A percentile compares a stretch with the other conserved stretches of the same genome.
These are phyloP conservation scores for Apiospora hydei DNA, from an alignment of 2,329 filamentous ascomycete genomes.

Conservation along the genomic window DNA sequence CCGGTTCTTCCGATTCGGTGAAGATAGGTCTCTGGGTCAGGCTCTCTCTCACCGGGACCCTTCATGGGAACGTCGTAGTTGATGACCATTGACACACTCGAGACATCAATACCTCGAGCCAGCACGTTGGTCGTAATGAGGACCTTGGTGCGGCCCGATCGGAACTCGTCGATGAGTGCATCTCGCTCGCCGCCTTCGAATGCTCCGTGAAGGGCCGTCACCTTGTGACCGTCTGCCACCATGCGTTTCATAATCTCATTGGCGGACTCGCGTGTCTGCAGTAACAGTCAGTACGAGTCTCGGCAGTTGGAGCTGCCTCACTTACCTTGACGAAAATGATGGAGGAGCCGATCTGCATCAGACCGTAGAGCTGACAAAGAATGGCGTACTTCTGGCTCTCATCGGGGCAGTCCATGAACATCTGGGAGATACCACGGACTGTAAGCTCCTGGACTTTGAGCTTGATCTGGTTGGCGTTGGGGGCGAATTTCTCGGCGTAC, in stretches of 20 bases:
- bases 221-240: slow-evolving; percentile 87
- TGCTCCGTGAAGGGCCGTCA: slow-evolving; percentile 87
- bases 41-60: slow-evolving; percentile 77
- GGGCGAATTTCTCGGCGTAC: slow-evolving; percentile 86
- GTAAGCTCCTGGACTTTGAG: slow-evolving; percentile 91
- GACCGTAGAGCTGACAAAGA: slow-evolving; percentile 90
- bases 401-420: slow-evolving; percentile 91
- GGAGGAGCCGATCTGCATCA: slow-evolving; percentile 96
- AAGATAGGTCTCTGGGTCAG: slow-evolving; percentile 94
- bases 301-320: slow-evolving; percentile 77
- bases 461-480: slow-evolving; percentile 84
- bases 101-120: slow-evolving; percentile 93
- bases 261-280: slow-evolving; percentile 83
- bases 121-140: slow-evolving; percentile 98
- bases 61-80: slow-evolving; percentile 91
- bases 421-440: slow-evolving; percentile 95
- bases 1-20: slow-evolving; percentile 98
- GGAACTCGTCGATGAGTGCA: slow-evolving; percentile 83
- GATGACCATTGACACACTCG: slow-evolving; percentile 93
- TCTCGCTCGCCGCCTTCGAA: slow-evolving; percentile 87
- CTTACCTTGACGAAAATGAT: slow-evolving; percentile 95
- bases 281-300: slow-evolving; percentile 89
- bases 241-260: slow-evolving; percentile 85
- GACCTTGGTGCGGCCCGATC: slow-evolving; percentile 87
- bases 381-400: slow-evolving; percentile 87